Evolutionary conservation across 768 basidiomycete genomes (phyloP).

Genomic region (Pleurotus ostreatus): DNA sequence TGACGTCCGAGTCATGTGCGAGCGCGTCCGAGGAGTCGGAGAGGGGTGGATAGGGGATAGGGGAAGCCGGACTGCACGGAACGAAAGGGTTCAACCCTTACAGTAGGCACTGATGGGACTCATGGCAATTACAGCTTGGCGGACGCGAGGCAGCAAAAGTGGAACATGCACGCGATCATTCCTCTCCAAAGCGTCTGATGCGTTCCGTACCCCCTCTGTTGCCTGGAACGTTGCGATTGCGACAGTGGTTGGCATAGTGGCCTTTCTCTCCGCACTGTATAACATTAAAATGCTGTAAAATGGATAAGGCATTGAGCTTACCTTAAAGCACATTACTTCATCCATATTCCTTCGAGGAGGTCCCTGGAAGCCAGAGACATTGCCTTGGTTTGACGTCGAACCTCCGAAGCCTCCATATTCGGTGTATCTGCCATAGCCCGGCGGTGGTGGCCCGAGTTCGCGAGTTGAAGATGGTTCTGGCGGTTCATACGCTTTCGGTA

Average conservation of each 20-base stretch:
- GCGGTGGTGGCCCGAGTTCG: conserved; percentile 87
- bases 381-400: conserved; percentile 22
- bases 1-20: too few species aligned
- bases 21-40: too few species aligned
- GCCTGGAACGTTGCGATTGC: conserved; percentile 86
- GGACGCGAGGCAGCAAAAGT: too few species aligned
- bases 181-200: conserved; percentile 35
- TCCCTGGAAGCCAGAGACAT: conserved; percentile 21
- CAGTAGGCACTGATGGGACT: too few species aligned
- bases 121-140: too few species aligned
- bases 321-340: conserved; percentile 87
- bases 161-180: conserved; percentile 7
- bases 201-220: conserved; percentile 82
- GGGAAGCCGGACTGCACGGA: too few species aligned
- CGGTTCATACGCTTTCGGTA: conserved; percentile 70
- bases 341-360: conserved; percentile 69
- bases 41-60: too few species aligned
- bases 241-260: conserved; percentile 93
- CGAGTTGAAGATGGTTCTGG: conserved; percentile 72
- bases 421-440: conserved; percentile 82
- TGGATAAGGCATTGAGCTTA: conserved; percentile 22
- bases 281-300: conserved; percentile 9
- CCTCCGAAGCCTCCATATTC: conserved; percentile 57
- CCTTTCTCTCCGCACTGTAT: conserved; percentile 84
- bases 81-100: too few species aligned